These are phyloP conservation scores for Hyaloscypha finlandica DNA, from an alignment of 495 filamentous ascomycete genomes.

Conservation along the genomic window DNA sequence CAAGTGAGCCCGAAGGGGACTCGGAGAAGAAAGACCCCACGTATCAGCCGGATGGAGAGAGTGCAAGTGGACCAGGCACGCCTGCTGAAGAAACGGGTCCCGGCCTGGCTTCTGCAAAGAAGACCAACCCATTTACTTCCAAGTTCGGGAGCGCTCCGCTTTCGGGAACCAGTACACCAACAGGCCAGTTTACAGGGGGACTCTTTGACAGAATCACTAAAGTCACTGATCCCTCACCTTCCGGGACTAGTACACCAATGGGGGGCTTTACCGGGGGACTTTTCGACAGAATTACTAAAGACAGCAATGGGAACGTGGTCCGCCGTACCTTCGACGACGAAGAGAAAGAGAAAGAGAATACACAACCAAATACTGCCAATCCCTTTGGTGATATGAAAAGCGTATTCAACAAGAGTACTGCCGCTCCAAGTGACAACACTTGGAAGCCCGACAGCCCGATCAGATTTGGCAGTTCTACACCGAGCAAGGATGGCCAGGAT, in stretches of 20 bases:
- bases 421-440: constrained; percentile 41
- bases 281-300: constrained; percentile 53
- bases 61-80: constrained; percentile 33
- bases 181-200: constrained; percentile 27
- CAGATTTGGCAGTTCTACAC: constrained; percentile 42
- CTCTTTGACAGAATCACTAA: constrained; percentile 51
- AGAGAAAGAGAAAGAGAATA: constrained; percentile 32
- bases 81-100: constrained; percentile 31
- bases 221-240: neutral
- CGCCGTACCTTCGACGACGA: constrained; percentile 30
- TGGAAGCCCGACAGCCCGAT: constrained; percentile 55
- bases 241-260: constrained; percentile 21
- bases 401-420: constrained; percentile 31
- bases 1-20: constrained; percentile 29
- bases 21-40: constrained; percentile 29
- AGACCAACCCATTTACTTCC: constrained; percentile 28
- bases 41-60: constrained; percentile 35
- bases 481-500: neutral
- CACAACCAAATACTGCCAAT: constrained; percentile 26
- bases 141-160: neutral
- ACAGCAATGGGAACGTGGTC: constrained; percentile 41
- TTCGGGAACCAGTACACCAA: constrained; percentile 24
- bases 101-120: constrained; percentile 30
- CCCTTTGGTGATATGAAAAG: constrained; percentile 34
- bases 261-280: constrained; percentile 35